Base-by-base conservation (phyloP, 129 eudicot genomes). In the Flaveria sonorensis region DNA sequence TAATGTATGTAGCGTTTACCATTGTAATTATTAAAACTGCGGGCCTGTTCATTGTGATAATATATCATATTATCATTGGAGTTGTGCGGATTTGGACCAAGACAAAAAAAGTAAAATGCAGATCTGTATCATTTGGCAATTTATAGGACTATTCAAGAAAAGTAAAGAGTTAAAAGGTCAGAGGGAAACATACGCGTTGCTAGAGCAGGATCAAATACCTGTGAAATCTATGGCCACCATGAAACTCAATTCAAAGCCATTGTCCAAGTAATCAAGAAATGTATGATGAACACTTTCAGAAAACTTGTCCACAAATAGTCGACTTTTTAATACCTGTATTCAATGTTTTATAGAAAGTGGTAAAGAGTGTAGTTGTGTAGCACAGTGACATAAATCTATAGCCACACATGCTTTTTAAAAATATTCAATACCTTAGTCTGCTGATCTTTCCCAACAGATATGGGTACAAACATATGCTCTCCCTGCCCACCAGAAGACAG, bases 151-250 rank as follows among this genome's bases (percentile, higher is more conserved):
- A 15, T 60, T 60, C 39, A 23, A 23, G 8, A 21, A 24, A 60
- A 60, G 66, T 53, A 11, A 12, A 61, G 42, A 24, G 14, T 56
- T 56, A 20, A 7, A 16, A 61, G 67, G 40, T 13, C 9, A 61
- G 42, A 61, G 15, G 19, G 42, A 28, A 47, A 62, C 66, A 60
- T 28, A 59, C 26, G 26, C 64, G 32, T 19, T 50, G 71, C 52
- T 47, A 14, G 66, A 71, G 30, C 19, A 60, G 69, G 46, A 50
- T 28, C 16, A 21, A n/a, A 46, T 86, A 95, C 99, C 99, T 42
- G 99, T 95, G 85, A 91, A 95, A 87, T 95, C 99, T 56, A 95
- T 74, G 24, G 99, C 99, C 77, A 89, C 97, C 99, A 95, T 95
- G 88, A 95, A 95, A 79, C 90, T 95, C 84, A 95, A 77, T 75